Evolutionary conservation across 1,284 basidiomycete genomes (phyloP).

Genomic region (Cutaneotrichosporon sp.): DNA sequence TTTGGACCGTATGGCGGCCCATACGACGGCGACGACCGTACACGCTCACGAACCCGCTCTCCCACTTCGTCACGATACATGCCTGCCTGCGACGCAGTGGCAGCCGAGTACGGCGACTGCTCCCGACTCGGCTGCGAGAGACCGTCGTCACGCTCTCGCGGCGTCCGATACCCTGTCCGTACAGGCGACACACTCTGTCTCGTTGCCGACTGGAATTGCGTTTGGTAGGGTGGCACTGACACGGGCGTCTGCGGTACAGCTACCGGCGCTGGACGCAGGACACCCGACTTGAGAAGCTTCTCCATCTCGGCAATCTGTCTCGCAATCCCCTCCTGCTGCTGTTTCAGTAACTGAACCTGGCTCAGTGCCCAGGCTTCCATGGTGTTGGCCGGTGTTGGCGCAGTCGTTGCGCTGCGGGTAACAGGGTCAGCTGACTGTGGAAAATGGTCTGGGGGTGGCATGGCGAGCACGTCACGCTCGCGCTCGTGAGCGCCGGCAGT

Average conservation of each 20-base stretch:
- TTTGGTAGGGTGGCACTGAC: too few species aligned
- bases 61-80: too few species aligned
- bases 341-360: slow-evolving; percentile 13
- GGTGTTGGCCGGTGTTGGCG: not conserved
- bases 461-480: not conserved
- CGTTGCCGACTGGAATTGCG: too few species aligned
- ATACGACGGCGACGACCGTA: too few species aligned
- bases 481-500: not conserved
- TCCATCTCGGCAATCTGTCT: slow-evolving; percentile 16
- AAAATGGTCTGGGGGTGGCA: not conserved
- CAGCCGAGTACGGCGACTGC: too few species aligned
- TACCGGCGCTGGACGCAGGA: not conserved
- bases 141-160: too few species aligned
- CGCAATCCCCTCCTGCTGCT: slow-evolving; percentile 11
- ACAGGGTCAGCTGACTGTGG: not conserved
- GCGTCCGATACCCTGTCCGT: too few species aligned
- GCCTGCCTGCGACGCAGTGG: too few species aligned
- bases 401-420: not conserved
- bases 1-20: not conserved
- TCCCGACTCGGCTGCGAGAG: too few species aligned
- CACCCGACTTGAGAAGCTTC: slow-evolving; percentile 4
- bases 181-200: too few species aligned
- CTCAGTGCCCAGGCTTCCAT: slow-evolving; percentile 9
- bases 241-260: not conserved
- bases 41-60: too few species aligned